phyloP scores from a whole-genome alignment of 208 protist genomes.

The Trypanosomatidae sp. region DNA sequence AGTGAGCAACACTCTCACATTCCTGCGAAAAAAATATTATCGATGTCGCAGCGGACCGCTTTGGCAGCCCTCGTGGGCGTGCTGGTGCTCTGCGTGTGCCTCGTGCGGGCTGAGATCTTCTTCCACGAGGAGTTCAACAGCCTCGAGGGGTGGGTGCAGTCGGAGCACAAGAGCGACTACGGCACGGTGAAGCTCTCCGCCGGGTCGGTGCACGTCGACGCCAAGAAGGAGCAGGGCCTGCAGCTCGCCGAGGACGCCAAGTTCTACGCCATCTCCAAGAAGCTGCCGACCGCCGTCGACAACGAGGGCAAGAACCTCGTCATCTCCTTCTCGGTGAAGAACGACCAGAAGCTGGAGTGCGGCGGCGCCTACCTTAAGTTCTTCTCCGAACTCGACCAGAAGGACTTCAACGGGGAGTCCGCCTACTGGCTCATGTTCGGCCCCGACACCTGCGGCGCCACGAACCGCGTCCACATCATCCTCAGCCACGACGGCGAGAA shows the following conservation, averaged over 20 bases:
- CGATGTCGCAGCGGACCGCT: conserved; percentile 6
- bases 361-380: conserved; percentile 96
- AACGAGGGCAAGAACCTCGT: conserved; percentile 92
- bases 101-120: conserved; percentile 44
- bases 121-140: conserved; percentile 79
- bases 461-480: conserved; percentile 92
- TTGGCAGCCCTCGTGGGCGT: conserved; percentile 23
- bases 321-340: conserved; percentile 91
- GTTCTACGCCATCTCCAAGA: conserved; percentile 88
- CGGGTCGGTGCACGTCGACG: conserved; percentile 59
- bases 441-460: conserved; percentile 92
- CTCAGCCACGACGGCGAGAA: conserved; percentile 94
- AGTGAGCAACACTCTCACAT: too few species aligned
- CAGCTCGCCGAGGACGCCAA: conserved; percentile 85
- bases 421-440: conserved; percentile 96
- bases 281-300: conserved; percentile 58
- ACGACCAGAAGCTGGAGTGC: conserved; percentile 91
- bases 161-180: conserved; percentile 50
- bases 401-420: conserved; percentile 85
- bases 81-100: conserved; percentile 25
- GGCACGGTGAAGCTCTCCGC: conserved; percentile 61
- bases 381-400: conserved; percentile 74
- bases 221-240: conserved; percentile 75
- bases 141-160: conserved; percentile 61
- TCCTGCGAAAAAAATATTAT: too few species aligned